phyloP scores from a whole-genome alignment of 2,329 filamentous ascomycete genomes.

The Meredithiella fracta region DNA sequence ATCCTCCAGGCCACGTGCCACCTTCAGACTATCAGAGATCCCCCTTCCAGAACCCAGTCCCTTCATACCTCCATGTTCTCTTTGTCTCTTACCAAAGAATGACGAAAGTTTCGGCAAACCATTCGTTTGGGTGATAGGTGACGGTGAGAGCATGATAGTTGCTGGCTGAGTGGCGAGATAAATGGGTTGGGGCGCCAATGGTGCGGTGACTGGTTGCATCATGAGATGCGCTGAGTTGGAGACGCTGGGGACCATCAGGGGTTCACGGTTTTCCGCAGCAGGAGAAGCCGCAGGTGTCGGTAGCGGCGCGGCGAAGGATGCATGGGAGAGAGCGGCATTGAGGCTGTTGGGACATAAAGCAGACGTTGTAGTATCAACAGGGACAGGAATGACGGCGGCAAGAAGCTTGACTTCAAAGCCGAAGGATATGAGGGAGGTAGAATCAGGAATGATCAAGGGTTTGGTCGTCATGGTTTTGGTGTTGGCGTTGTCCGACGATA shows the following conservation, averaged over 20 bases:
- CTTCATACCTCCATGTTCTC: too few relatives aligned
- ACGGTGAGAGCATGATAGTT: not conserved
- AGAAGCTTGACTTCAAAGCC: constrained; percentile 23
- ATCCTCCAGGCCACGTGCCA: not conserved
- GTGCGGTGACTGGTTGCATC: too few relatives aligned
- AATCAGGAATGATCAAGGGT: not conserved
- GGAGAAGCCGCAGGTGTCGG: not conserved
- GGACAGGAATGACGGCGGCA: constrained; percentile 17
- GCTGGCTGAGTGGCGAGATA: not conserved
- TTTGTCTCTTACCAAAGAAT: not conserved
- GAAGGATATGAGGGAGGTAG: constrained; percentile 11
- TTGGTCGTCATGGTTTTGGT: too few relatives aligned
- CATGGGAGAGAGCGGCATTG: not conserved
- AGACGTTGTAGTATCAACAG: not conserved
- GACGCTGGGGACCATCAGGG: too few relatives aligned
- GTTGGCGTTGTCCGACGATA: too few relatives aligned
- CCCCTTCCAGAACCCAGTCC: not conserved
- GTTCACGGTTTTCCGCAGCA: not conserved
- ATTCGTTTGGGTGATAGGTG: not conserved
- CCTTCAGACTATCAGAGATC: too few relatives aligned
- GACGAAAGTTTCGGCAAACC: not conserved
- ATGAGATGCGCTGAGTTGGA: too few relatives aligned
- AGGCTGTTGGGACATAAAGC: not conserved
- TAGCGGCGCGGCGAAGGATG: not conserved
- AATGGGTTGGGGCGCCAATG: not conserved